Percentiles rank a stretch among this genome's conserved stretches.
Conservation (phyloP, 192 early-diverging fungal species). For the Coemansia sp. region DNA sequence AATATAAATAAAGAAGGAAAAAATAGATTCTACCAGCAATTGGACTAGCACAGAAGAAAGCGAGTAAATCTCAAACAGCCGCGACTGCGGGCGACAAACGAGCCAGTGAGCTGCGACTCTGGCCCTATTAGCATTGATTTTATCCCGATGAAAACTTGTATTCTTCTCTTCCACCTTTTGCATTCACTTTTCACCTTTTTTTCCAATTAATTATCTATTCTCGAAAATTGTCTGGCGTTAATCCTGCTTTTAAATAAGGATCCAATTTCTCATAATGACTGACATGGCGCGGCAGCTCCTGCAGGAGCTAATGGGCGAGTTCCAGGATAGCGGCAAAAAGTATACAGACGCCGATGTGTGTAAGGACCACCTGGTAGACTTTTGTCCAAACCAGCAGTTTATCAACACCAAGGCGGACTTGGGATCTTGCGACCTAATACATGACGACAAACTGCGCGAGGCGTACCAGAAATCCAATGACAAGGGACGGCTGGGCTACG, state of each 20-base stretch:
- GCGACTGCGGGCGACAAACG: background rate
- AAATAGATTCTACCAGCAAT: background rate
- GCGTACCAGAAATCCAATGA: constrained; percentile 64
- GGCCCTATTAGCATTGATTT: background rate
- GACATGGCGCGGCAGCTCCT: constrained; percentile 56
- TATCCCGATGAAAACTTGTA: background rate
- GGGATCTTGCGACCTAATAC: constrained; percentile 70
- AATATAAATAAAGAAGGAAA: background rate
- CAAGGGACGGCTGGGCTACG: constrained; percentile 70
- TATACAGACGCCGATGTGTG: constrained; percentile 61
- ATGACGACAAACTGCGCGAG: constrained; percentile 77
- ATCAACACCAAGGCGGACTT: constrained; percentile 87
- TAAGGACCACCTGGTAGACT: constrained; percentile 80
- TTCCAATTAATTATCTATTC: background rate
- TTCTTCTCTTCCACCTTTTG: background rate
- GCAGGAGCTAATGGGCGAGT: constrained; percentile 56
- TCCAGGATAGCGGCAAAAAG: constrained; percentile 44
- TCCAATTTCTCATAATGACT: constrained; percentile 26
- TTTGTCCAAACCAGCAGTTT: constrained; percentile 82
- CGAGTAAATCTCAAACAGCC: background rate
- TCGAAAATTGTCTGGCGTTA: background rate
- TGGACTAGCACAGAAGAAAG: background rate
- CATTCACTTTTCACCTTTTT: background rate
- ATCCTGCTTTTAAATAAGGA: background rate
- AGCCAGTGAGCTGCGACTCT: background rate